phyloP scores from a whole-genome alignment of 768 basidiomycete genomes.

The Cyclocybe aegerita region DNA sequence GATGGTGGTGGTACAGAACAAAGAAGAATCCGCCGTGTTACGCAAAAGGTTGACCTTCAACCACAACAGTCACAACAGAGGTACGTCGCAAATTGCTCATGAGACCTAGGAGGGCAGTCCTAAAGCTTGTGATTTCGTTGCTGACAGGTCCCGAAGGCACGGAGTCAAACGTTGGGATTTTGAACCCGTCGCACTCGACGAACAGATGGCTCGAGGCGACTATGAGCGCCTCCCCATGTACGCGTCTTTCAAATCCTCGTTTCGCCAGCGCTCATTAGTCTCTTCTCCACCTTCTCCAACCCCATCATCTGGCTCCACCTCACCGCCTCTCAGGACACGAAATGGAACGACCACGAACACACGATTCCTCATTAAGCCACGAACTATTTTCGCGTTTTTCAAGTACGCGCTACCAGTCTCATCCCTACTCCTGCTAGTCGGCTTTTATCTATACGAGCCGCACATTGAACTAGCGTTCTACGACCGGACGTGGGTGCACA shows the following conservation, averaged over 20 bases:
- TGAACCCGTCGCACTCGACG: not conserved
- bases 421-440: slow-evolving; percentile 42
- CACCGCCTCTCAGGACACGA: slow-evolving; percentile 25
- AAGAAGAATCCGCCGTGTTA: no score
- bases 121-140: no score
- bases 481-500: slow-evolving; percentile 68
- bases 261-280: slow-evolving; percentile 23
- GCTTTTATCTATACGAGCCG: slow-evolving; percentile 68
- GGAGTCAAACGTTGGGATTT: no score
- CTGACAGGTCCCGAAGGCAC: no score
- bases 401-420: slow-evolving; percentile 42
- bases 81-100: no score
- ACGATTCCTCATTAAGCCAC: slow-evolving; percentile 30
- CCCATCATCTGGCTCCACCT: slow-evolving; percentile 16
- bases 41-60: no score
- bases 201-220: slow-evolving; percentile 35
- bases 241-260: slow-evolving; percentile 23
- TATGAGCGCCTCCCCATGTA: slow-evolving; percentile 55
- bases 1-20: no score
- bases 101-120: no score
- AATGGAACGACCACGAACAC: slow-evolving; percentile 17
- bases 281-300: slow-evolving; percentile 21
- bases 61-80: no score
- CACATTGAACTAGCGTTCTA: slow-evolving; percentile 87
- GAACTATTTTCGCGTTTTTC: slow-evolving; percentile 35